phyloP scores from a whole-genome alignment of 202 grass and related monocot species.

The Carex sylvatica region DNA sequence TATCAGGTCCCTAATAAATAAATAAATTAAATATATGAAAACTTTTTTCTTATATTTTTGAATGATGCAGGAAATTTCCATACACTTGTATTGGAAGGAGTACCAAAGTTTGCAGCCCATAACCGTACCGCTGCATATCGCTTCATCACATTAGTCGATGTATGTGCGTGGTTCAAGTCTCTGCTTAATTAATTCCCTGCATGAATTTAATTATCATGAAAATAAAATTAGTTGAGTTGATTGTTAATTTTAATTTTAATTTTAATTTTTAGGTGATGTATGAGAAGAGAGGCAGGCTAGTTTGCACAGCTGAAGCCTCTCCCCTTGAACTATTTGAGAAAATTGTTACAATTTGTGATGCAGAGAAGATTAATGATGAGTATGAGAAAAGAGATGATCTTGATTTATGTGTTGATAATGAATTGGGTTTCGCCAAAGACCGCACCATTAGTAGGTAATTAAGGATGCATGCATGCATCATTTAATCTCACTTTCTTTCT shows the following conservation, averaged over 20 bases:
- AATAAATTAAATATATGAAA: no score
- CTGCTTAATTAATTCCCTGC: neutral
- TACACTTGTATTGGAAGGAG: constrained; percentile 70
- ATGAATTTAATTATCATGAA: neutral
- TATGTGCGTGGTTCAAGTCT: constrained; percentile 33
- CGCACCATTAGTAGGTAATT: constrained; percentile 90
- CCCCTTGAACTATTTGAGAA: constrained; percentile 65
- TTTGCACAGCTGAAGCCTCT: constrained; percentile 74
- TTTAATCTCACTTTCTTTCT: neutral
- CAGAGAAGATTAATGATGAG: constrained; percentile 43
- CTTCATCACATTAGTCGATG: constrained; percentile 91
- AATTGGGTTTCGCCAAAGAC: constrained; percentile 91
- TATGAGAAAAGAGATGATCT: constrained; percentile 53
- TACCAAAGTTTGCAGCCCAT: constrained; percentile 69
- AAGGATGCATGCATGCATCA: neutral
- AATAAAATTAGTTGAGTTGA: neutral
- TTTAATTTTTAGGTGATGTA: constrained; percentile 67
- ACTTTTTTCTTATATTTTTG: constrained; percentile 15
- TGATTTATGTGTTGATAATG: constrained; percentile 86
- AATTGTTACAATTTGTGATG: constrained; percentile 67
- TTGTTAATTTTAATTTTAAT: neutral
- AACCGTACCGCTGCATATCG: constrained; percentile 87
- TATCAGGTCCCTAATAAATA: neutral
- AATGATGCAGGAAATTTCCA: constrained; percentile 70
- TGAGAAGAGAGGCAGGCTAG: constrained; percentile 75